Evolutionary conservation across 371 early-diverging fungal genomes (phyloP).

Genomic region (Chytridiales sp.): DNA sequence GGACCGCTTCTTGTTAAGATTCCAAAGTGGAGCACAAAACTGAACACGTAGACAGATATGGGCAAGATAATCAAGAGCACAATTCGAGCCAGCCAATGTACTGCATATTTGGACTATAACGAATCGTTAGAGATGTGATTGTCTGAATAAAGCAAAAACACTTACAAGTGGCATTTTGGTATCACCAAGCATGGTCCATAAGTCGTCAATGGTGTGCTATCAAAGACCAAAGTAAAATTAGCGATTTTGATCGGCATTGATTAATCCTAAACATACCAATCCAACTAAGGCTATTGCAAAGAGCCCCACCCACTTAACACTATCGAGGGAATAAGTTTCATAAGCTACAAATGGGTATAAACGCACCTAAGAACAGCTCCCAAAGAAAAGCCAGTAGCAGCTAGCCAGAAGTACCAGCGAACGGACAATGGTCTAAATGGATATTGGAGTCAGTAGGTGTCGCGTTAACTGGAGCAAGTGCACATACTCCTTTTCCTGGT

Average conservation of each 20-base stretch:
- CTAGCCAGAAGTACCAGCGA: constrained; percentile 87
- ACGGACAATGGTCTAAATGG: constrained; percentile 66
- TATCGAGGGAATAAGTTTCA: constrained; percentile 32
- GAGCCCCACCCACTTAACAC: constrained; percentile 99
- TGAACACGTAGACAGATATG: constrained; percentile 77
- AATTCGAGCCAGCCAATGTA: constrained; percentile 79
- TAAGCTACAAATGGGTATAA: not conserved
- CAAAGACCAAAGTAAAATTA: not conserved
- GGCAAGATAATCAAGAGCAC: constrained; percentile 87
- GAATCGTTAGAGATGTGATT: not conserved
- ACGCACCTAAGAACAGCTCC: constrained; percentile 79
- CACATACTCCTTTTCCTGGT: constrained; percentile 44
- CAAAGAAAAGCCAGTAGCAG: constrained; percentile 85
- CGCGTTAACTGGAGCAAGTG: constrained; percentile 48
- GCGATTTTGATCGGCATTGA: not conserved
- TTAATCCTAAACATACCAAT: constrained; percentile 44
- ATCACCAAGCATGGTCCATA: constrained; percentile 92
- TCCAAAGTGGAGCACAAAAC: constrained; percentile 90
- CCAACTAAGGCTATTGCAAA: constrained; percentile 97
- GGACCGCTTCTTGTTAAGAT: constrained; percentile 84
- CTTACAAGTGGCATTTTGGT: constrained; percentile 61
- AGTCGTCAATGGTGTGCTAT: constrained; percentile 88
- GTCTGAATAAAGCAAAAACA: not conserved
- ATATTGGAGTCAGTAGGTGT: constrained; percentile 10
- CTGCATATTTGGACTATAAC: constrained; percentile 56